Conservation (phyloP, 2,329 filamentous ascomycete genomes). For the Cladophialophora psammophila region DNA sequence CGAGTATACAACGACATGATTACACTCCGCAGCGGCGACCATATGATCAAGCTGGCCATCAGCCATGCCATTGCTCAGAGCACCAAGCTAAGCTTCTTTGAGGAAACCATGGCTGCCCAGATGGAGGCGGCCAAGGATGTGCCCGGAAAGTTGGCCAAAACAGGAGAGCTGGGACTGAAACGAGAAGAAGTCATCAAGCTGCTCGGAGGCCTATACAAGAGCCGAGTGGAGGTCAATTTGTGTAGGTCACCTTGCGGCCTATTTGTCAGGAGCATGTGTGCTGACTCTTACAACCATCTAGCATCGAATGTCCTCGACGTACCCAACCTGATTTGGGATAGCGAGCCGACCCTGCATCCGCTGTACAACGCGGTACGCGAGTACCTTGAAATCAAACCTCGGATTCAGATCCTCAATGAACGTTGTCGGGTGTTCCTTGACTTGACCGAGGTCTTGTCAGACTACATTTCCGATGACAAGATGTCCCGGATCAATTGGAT, state of each 20-base stretch:
- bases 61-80: conserved; percentile 97
- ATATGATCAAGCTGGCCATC: conserved; percentile 75
- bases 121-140: conserved; percentile 94
- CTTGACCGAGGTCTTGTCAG: conserved; percentile 90
- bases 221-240: conserved; percentile 93
- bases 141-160: conserved; percentile 85
- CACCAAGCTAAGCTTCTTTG: conserved; percentile 94
- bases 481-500: conserved; percentile 95
- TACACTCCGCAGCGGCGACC: conserved; percentile 88
- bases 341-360: conserved; percentile 91
- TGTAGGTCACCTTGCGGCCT: conserved; percentile 65
- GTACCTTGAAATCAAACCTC: conserved; percentile 95
- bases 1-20: conserved; percentile 99
- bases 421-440: conserved; percentile 96
- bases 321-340: conserved; percentile 98
- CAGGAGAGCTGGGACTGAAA: conserved; percentile 89
- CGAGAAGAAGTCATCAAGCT: conserved; percentile 91
- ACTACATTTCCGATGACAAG: conserved; percentile 90
- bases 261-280: conserved; percentile 9
- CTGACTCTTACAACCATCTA: conserved; percentile 47
- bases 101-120: conserved; percentile 92
- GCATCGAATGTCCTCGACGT: conserved; percentile 95
- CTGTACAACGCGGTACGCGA: conserved; percentile 94
- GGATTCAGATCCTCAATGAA: conserved; percentile 96
- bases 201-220: conserved; percentile 88